These are phyloP conservation scores for Ascoidea asiatica DNA, from an alignment of 805 yeast genomes.

Conservation along the genomic window DNA sequence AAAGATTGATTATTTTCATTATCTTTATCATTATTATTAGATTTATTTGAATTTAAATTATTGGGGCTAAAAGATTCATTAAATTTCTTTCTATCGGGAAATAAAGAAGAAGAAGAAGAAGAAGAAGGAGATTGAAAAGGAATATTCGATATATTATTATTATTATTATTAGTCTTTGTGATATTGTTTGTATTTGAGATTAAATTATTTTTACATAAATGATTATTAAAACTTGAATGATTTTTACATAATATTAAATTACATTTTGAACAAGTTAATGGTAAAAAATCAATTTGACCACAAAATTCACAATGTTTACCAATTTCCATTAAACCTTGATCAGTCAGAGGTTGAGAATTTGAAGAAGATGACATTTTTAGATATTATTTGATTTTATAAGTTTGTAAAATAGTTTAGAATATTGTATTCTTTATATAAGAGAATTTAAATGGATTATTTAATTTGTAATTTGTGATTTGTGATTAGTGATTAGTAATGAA, in stretches of 20 bases:
- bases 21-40: too few species aligned
- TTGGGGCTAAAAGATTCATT: slow-evolving; percentile 11
- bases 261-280: slow-evolving; percentile 40
- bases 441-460: too few species aligned
- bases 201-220: slow-evolving; percentile 14
- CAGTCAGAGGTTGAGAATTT: too few species aligned
- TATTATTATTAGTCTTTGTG: slow-evolving; percentile 15
- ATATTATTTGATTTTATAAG: too few species aligned
- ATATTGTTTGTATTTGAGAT: slow-evolving; percentile 12
- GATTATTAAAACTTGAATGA: slow-evolving; percentile 28
- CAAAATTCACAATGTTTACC: slow-evolving; percentile 47
- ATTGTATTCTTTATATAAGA: too few species aligned
- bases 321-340: slow-evolving; percentile 29
- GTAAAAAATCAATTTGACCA: slow-evolving; percentile 41
- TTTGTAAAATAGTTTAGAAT: too few species aligned
- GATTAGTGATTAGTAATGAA: too few species aligned
- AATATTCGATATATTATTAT: too few species aligned
- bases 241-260: slow-evolving; percentile 31
- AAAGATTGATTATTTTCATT: background rate
- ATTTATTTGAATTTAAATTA: background rate
- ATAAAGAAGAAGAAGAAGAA: slow-evolving; percentile 31
- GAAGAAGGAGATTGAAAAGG: slow-evolving; percentile 9
- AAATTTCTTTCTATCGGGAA: slow-evolving; percentile 36
- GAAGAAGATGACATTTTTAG: too few species aligned
- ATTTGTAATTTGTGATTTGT: too few species aligned